Evolutionary conservation across 1,284 basidiomycete species (phyloP), one percentile per base, ranked within the genome.

Genomic region (Cryptococcus floricola): DNA sequence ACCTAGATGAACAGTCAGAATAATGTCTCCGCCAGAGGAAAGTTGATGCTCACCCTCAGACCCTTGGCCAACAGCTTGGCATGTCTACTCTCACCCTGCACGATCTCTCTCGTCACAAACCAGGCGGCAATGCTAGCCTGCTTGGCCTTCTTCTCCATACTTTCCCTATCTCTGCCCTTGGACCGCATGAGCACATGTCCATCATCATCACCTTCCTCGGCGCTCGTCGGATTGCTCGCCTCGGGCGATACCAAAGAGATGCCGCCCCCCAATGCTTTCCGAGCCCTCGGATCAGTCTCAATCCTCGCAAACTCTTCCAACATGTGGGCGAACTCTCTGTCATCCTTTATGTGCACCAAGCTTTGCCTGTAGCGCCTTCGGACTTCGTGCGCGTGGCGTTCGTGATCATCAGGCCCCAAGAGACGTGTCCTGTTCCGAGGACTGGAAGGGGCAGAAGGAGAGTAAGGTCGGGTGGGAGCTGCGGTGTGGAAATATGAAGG

Each of bases 101-200:
- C 63, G 13, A 70, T 44, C 57, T 70, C 68, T 38, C 68, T 56
- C 16, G 63, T 70, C 2, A 66, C 58, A 50, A 70, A 70, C 68
- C 68, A 70, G 14, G 67, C 67, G n/a, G 55, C 44, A 9, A 66
- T 56, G 39, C 58, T 56, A 43, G 50, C 41, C 41, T 54, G 47
- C 28, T 49, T 53, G 16, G 27, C 54, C 3, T 54, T 50, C 39
- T 39, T 57, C 39, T 52, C 54, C 48, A 48, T 12, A 13, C 52
- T 12, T 31, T 53, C 56, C 34, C 46, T 55, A 13, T 39, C 47
- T 19, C 43, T 47, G 2, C 48, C 45, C 41, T 45, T 34, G 31
- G 31, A 34, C 10, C 31, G 47, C 31, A 50, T 45, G 14, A 54
- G 41, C 27, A 50, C 48, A 4, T 43, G 38, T 2, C 23, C 45